These are phyloP conservation scores for Anthostomella pinea DNA, from an alignment of 2,329 filamentous ascomycete genomes.

Conservation along the genomic window DNA sequence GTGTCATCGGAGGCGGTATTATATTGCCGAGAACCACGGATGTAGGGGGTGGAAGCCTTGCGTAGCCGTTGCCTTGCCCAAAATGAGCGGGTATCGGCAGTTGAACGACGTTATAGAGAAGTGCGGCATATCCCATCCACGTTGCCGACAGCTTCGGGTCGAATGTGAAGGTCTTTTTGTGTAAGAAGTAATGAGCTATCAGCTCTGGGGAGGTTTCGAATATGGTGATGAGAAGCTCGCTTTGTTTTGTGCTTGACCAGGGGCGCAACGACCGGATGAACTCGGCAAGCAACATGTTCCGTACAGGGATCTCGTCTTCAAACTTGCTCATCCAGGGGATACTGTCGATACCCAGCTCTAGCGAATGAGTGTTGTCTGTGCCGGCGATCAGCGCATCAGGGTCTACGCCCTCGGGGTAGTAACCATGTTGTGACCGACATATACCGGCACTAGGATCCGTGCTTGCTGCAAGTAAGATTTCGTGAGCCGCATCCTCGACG, in stretches of 20 bases:
- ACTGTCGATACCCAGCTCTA: conserved; percentile 66
- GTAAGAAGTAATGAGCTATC: conserved; percentile 81
- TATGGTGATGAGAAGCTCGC: conserved; percentile 75
- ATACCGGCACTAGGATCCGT: conserved; percentile 72
- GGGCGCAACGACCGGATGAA: conserved; percentile 78
- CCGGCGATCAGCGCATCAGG: conserved; percentile 42
- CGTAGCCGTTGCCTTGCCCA: conserved; percentile 62
- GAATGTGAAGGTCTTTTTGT: conserved; percentile 76
- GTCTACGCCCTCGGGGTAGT: conserved; percentile 72
- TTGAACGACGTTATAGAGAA: conserved; percentile 78
- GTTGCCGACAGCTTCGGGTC: conserved; percentile 90
- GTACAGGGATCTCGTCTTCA: conserved; percentile 64
- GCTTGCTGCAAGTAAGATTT: conserved; percentile 72
- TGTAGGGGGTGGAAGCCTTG: conserved; percentile 70
- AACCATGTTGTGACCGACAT: conserved; percentile 73
- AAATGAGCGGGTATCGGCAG: conserved; percentile 71
- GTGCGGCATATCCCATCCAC: conserved; percentile 91
- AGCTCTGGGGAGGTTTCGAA: conserved; percentile 83
- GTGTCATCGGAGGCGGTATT: conserved; percentile 75
- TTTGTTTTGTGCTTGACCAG: conserved; percentile 77
- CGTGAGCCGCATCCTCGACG: conserved; percentile 68
- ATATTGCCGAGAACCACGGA: conserved; percentile 81
- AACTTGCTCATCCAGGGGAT: conserved; percentile 69
- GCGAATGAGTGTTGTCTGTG: conserved; percentile 44
- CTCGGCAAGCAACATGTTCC: conserved; percentile 75